A percentile compares a stretch with the other conserved stretches of the same genome.
phyloP scores from a whole-genome alignment of 2,329 filamentous ascomycete species.

The Cladosporium sp. region DNA sequence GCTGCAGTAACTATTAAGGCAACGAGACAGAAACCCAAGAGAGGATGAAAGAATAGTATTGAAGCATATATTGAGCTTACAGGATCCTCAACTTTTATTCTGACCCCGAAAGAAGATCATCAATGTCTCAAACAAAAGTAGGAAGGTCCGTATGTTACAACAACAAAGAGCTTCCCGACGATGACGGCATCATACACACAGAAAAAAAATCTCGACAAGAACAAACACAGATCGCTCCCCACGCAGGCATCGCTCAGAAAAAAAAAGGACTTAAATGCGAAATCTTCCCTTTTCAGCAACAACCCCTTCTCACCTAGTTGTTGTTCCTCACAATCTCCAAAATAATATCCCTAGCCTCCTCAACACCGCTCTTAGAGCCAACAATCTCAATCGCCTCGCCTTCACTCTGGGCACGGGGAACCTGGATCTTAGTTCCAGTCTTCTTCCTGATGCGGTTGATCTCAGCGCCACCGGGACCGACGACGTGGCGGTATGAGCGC shows the following conservation, averaged over 20 bases:
- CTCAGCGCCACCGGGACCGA: slow-evolving; percentile 82
- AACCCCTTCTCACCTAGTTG: neutral
- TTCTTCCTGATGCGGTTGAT: slow-evolving; percentile 91
- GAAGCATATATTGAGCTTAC: no score
- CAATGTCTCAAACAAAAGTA: neutral
- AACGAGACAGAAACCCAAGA: no score
- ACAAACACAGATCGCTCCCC: neutral
- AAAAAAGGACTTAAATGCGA: neutral
- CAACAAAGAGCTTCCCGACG: neutral
- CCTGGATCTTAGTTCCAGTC: slow-evolving; percentile 89
- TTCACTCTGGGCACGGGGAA: slow-evolving; percentile 72
- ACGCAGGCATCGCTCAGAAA: no score
- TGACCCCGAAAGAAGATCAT: no score
- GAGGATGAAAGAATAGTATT: no score
- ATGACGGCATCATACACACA: neutral
- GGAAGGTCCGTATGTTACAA: neutral
- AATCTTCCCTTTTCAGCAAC: neutral
- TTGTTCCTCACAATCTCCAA: slow-evolving; percentile 64
- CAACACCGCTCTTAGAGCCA: slow-evolving; percentile 72
- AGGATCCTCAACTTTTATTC: no score
- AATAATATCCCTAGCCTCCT: slow-evolving; percentile 84
- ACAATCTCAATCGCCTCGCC: slow-evolving; percentile 86
- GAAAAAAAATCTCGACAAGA: neutral
- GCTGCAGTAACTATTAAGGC: no score
- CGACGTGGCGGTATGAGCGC: slow-evolving; percentile 81